Conservation (phyloP, 352 stramenopile species). For the Globisporangium viniferum region DNA sequence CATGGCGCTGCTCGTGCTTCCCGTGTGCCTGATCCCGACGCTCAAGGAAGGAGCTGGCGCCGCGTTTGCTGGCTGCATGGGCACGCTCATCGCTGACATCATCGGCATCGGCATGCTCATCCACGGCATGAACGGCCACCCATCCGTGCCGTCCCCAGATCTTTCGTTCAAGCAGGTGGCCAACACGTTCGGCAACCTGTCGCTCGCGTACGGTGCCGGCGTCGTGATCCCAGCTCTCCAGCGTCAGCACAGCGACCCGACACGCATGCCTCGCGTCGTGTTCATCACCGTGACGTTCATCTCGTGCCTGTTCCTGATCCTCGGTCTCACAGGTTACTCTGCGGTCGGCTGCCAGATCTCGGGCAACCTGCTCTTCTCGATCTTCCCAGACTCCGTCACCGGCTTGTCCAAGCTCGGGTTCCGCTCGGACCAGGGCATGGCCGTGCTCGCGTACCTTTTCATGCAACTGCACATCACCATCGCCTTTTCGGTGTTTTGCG, state of each 20-base stretch:
- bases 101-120: constrained; percentile 23
- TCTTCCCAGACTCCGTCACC: constrained; percentile 11
- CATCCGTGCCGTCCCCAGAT: constrained; percentile 14
- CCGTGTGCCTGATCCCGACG: constrained; percentile 25
- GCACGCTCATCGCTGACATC: constrained; percentile 26
- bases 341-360: constrained; percentile 52
- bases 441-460: constrained; percentile 24
- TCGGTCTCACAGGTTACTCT: constrained; percentile 38
- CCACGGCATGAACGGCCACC: constrained; percentile 22
- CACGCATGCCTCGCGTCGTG: constrained; percentile 29
- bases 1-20: constrained; percentile 23
- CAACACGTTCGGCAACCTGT: constrained; percentile 26
- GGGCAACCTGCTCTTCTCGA: constrained; percentile 23
- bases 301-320: constrained; percentile 40
- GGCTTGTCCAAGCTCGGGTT: constrained; percentile 28
- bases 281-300: constrained; percentile 40
- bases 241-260: constrained; percentile 25
- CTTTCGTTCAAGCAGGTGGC: constrained; percentile 24
- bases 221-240: constrained; percentile 28
- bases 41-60: constrained; percentile 27
- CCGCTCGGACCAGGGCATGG: constrained; percentile 22
- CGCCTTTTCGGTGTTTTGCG: constrained; percentile 25
- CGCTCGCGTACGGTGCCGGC: constrained; percentile 26
- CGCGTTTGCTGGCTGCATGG: constrained; percentile 25
- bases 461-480: constrained; percentile 27